phyloP scores from a whole-genome alignment of 1,139 yeast species.

The Nakaseomyces nivariensis region DNA sequence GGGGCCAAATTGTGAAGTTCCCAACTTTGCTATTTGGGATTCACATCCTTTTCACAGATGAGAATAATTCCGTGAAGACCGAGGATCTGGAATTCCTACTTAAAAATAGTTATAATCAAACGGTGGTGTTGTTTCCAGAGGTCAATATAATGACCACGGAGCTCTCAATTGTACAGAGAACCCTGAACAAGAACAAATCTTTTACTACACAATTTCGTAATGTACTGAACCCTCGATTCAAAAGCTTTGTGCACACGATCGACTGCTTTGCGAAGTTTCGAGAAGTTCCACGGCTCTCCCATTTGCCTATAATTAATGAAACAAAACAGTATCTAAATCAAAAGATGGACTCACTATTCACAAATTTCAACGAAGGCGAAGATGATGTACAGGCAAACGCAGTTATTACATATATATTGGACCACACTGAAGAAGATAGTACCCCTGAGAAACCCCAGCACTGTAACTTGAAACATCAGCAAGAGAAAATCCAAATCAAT shows the following conservation, averaged over 20 bases:
- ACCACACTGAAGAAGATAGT: not conserved
- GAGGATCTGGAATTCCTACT: constrained; percentile 9
- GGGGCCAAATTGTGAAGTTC: constrained; percentile 24
- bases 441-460: not conserved
- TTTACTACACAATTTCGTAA: constrained; percentile 41
- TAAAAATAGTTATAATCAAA: constrained; percentile 19
- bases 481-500: constrained; percentile 6
- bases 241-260: constrained; percentile 36
- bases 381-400: not conserved
- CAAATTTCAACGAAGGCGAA: constrained; percentile 19
- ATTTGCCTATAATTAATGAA: constrained; percentile 8
- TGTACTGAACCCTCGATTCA: constrained; percentile 57
- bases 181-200: constrained; percentile 41
- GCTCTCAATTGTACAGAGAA: constrained; percentile 39
- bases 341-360: constrained; percentile 25
- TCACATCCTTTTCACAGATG: constrained; percentile 22
- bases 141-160: constrained; percentile 53
- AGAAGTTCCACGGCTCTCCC: constrained; percentile 24
- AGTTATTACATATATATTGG: constrained; percentile 7
- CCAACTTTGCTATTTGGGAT: constrained; percentile 19
- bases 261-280: constrained; percentile 40
- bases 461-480: constrained; percentile 10
- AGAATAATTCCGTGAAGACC: constrained; percentile 15
- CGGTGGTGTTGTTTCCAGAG: constrained; percentile 50
- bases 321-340: constrained; percentile 10